Conservation (phyloP, 257 asterid genomes). For the Salvia rosmarinus region DNA sequence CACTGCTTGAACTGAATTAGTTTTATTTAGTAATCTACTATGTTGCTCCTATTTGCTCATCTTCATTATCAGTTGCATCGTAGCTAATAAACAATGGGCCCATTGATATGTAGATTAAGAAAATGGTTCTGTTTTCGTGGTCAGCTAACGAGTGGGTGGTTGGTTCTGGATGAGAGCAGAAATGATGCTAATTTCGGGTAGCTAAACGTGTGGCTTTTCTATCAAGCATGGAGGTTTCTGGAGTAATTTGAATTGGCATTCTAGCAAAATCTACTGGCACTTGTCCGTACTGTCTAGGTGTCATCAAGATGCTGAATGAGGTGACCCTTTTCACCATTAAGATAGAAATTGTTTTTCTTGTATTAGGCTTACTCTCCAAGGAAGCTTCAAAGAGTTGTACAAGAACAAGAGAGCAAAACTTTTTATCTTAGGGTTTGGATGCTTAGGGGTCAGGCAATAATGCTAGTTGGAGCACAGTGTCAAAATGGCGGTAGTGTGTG, state of each 20-base stretch:
- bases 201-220: neutral
- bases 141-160: too few species aligned
- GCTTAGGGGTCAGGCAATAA: neutral
- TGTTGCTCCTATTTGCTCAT: neutral
- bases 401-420: neutral
- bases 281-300: neutral
- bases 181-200: neutral
- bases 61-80: neutral
- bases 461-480: too few species aligned
- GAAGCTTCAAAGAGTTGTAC: neutral
- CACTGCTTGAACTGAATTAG: neutral
- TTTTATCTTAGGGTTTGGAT: neutral
- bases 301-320: too few species aligned
- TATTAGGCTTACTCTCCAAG: neutral
- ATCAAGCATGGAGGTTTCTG: neutral
- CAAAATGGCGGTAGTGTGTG: too few species aligned
- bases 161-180: neutral
- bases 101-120: constrained; percentile 3
- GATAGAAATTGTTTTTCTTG: neutral
- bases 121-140: neutral
- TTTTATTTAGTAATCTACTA: neutral
- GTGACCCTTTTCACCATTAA: too few species aligned
- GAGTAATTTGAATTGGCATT: neutral
- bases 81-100: neutral
- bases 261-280: too few species aligned